These are phyloP conservation scores for Blepharisma japonicum DNA, from an alignment of 73 alveolate genomes.

Conservation along the genomic window DNA sequence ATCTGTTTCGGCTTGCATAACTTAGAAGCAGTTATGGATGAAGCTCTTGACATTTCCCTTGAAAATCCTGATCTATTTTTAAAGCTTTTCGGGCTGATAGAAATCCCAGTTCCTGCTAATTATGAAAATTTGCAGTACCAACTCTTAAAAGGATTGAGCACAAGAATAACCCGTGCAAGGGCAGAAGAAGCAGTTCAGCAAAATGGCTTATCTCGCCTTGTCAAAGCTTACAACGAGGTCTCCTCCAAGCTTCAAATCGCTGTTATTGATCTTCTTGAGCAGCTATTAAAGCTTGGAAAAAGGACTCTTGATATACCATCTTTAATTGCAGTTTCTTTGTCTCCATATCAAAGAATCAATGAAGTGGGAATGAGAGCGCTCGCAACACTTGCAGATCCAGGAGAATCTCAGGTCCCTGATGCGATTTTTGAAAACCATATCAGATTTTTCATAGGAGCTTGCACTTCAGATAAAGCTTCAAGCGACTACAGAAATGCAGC, in stretches of 20 bases:
- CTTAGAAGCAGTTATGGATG: slow-evolving; percentile 67
- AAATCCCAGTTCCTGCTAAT: slow-evolving; percentile 59
- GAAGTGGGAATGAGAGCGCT: slow-evolving; percentile 69
- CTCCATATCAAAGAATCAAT: slow-evolving; percentile 51
- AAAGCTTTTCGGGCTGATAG: slow-evolving; percentile 52
- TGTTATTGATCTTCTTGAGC: slow-evolving; percentile 45
- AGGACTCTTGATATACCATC: slow-evolving; percentile 65
- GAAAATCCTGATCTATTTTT: slow-evolving; percentile 59
- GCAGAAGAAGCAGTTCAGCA: slow-evolving; percentile 59
- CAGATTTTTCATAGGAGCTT: slow-evolving; percentile 63
- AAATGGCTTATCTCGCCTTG: slow-evolving; percentile 59
- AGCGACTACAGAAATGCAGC: slow-evolving; percentile 57
- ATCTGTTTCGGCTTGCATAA: slow-evolving; percentile 67
- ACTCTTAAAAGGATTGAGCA: slow-evolving; percentile 53
- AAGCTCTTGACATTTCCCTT: slow-evolving; percentile 56
- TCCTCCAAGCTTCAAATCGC: slow-evolving; percentile 54
- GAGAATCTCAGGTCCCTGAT: slow-evolving; percentile 44
- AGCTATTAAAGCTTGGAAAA: slow-evolving; percentile 53
- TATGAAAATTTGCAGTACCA: slow-evolving; percentile 48
- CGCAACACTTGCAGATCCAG: slow-evolving; percentile 61
- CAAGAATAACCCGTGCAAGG: slow-evolving; percentile 62
- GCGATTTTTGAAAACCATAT: slow-evolving; percentile 78
- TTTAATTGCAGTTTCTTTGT: slow-evolving; percentile 51
- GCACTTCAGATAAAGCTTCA: slow-evolving; percentile 42
- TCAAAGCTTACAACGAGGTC: slow-evolving; percentile 59